Conservation (phyloP, 1,284 basidiomycete genomes). For the Sphagnurus paluster region DNA sequence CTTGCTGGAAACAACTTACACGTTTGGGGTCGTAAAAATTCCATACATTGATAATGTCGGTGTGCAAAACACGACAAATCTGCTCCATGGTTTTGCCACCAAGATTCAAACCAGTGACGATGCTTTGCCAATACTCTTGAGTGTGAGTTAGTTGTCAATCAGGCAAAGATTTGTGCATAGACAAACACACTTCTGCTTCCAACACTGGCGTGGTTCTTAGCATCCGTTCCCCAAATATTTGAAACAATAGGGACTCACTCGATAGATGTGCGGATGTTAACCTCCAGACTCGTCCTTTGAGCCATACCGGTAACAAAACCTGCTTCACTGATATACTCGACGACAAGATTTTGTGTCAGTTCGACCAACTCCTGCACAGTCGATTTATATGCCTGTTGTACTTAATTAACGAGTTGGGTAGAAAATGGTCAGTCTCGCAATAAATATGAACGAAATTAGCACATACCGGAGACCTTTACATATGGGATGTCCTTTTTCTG, state of each 20-base stretch:
- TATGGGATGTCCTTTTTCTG: too few relatives aligned
- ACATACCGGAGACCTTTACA: too few relatives aligned
- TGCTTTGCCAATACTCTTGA: too few relatives aligned
- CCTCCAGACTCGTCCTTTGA: conserved; percentile 21
- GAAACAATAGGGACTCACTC: conserved; percentile 17
- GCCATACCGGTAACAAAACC: conserved; percentile 24
- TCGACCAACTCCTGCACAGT: conserved; percentile 15
- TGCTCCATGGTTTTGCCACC: too few relatives aligned
- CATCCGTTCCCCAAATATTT: too few relatives aligned
- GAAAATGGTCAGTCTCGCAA: not conserved
- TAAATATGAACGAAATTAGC: not conserved
- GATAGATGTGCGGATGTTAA: conserved; percentile 27
- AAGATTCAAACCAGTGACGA: too few relatives aligned
- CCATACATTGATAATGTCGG: too few relatives aligned
- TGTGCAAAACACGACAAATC: too few relatives aligned
- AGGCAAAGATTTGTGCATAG: too few relatives aligned
- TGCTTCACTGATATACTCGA: conserved; percentile 15
- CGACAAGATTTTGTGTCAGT: conserved; percentile 17
- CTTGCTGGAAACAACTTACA: too few relatives aligned
- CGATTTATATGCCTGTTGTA: conserved; percentile 11
- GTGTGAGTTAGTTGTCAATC: too few relatives aligned
- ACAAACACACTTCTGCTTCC: conserved; percentile 14
- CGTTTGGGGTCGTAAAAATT: too few relatives aligned
- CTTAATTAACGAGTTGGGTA: conserved; percentile 5
- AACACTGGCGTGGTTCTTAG: conserved; percentile 6